Conservation (phyloP, 2,329 filamentous ascomycete genomes). For the Chrysosporium keratinophilum region DNA sequence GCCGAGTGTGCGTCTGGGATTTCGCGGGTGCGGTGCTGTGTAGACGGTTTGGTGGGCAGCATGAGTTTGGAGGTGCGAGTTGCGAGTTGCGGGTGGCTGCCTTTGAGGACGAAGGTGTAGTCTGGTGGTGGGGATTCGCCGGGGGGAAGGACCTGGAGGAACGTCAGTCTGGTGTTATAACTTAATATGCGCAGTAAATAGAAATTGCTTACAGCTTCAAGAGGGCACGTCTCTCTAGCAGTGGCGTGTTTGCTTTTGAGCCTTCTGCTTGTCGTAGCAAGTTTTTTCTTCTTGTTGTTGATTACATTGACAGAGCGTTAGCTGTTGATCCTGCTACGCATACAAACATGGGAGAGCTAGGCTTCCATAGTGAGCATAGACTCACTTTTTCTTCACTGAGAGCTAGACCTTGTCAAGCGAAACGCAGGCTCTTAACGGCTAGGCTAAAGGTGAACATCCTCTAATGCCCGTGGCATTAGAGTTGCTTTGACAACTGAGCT, state of each 20-base stretch:
- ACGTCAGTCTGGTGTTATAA: neutral
- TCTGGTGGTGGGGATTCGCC: slow-evolving; percentile 21
- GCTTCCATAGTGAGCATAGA: neutral
- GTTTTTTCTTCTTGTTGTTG: neutral
- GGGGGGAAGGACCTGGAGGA: slow-evolving; percentile 25
- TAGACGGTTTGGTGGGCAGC: slow-evolving; percentile 26
- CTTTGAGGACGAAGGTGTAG: slow-evolving; percentile 35
- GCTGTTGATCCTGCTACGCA: too few species aligned
- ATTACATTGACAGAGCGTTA: too few species aligned
- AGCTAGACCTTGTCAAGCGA: too few species aligned
- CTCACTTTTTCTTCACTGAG: neutral
- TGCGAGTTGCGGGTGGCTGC: slow-evolving; percentile 34
- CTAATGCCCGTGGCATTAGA: too few species aligned
- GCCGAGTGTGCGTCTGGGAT: slow-evolving; percentile 29
- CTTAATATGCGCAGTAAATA: neutral
- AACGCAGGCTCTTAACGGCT: too few species aligned
- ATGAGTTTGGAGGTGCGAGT: slow-evolving; percentile 32
- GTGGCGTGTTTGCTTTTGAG: neutral
- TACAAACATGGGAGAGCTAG: too few species aligned
- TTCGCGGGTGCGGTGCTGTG: slow-evolving; percentile 23
- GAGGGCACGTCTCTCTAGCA: neutral
- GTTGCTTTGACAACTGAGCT: too few species aligned
- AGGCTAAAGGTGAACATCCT: too few species aligned
- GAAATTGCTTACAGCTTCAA: neutral
- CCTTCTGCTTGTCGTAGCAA: neutral